Base-by-base conservation (phyloP, 2,329 filamentous ascomycete species). In the Bisporella sp. region DNA sequence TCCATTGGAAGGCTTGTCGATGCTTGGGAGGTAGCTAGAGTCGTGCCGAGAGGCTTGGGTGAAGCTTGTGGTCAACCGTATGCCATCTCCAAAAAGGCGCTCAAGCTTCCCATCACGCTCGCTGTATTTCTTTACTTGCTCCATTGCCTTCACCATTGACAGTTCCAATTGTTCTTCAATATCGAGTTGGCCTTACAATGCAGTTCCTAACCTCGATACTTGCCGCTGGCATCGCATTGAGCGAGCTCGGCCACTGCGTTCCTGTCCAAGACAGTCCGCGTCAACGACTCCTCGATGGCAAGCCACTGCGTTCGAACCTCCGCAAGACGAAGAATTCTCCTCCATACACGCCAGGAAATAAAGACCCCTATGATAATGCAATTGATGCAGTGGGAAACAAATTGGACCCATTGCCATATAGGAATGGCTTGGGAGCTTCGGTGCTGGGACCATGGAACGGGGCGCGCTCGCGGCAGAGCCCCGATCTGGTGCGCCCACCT, bases 391-490 rank as follows among this genome's bases (percentile, higher is more conserved):
- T 83, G 41, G 78, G 75, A 9, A 71, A 81, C 2, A 69, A 75
- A 8, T 69, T 85, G n/a, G 76, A 85, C 56, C 84, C 85, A 30
- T 67, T 83, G 48, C 85, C 85, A 1, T 82, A 72, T 64, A 74
- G 81, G 33, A 83, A 83, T 61, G 82, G 82, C 29, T 62, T 79
- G 29, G 85, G 85, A 28, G 75, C 82, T 12, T 81, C 77, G 7
- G 78, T 89, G 11, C 69, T 88, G 28, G 85, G 85, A 0, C 85
- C 85, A 0, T 82, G 82, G 66, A 89, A 89, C 66, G 73, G 69
- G 54, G 78, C 79, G 43, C 79, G 85, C n/a, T 80, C 85, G 46
- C 75, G 81, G 44, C 82, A 89, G 70, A 84, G 79, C 64, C 85
- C 85, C 1, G 85, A 89, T 66, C 68, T 87, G 33, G 73, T 89